These are phyloP conservation scores for Kluyveromyces nonfermentans DNA, from an alignment of 805 yeast genomes.

Conservation along the genomic window DNA sequence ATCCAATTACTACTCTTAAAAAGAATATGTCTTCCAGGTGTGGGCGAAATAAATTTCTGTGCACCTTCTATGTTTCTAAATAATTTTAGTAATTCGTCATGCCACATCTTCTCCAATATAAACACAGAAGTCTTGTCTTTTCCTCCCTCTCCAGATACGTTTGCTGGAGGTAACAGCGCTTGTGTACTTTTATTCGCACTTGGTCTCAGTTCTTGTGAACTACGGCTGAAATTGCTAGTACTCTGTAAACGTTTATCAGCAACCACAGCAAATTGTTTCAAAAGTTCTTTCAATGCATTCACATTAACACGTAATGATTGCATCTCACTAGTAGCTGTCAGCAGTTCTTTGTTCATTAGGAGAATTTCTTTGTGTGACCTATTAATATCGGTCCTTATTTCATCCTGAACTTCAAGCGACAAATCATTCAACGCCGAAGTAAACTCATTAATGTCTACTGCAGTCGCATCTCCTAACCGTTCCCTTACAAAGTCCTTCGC, in stretches of 20 bases:
- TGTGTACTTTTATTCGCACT: conserved; percentile 3
- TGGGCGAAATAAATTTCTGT: conserved; percentile 61
- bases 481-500: conserved; percentile 40
- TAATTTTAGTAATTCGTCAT: conserved; percentile 53
- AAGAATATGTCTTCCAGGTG: conserved; percentile 72
- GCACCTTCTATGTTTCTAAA: conserved; percentile 89
- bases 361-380: conserved; percentile 55
- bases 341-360: conserved; percentile 50
- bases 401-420: conserved; percentile 41
- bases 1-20: conserved; percentile 79
- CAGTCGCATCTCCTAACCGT: conserved; percentile 55
- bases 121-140: conserved; percentile 61
- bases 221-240: conserved; percentile 24
- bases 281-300: conserved; percentile 48
- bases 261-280: conserved; percentile 48
- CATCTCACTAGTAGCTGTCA: conserved; percentile 55
- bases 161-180: conserved; percentile 19
- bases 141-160: conserved; percentile 10
- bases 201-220: not conserved
- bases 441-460: conserved; percentile 62
- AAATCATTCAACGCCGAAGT: conserved; percentile 44
- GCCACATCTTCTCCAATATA: conserved; percentile 76
- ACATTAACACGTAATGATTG: conserved; percentile 51
- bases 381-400: conserved; percentile 49
- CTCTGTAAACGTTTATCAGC: conserved; percentile 49